These are phyloP conservation scores for Camptophora hylomeconis DNA, from an alignment of 2,329 filamentous ascomycete species.

Conservation along the genomic window DNA sequence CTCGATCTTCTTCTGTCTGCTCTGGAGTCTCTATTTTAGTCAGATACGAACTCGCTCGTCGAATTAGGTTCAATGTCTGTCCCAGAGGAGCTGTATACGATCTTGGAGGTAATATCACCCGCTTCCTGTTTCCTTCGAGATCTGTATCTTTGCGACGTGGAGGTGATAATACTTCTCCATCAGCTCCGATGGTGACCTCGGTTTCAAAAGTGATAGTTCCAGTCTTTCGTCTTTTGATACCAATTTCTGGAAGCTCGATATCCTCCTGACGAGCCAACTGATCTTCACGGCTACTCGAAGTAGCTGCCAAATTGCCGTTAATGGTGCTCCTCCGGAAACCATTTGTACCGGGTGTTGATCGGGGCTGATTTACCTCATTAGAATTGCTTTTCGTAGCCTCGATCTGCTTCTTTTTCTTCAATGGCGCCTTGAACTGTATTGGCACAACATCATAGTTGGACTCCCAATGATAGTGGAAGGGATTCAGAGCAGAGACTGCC, in stretches of 20 bases:
- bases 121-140: background rate
- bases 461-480: conserved; percentile 9
- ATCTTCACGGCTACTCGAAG: too few relatives aligned
- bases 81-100: too few relatives aligned
- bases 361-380: background rate
- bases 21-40: conserved; percentile 1
- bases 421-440: too few relatives aligned
- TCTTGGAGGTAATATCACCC: background rate
- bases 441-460: conserved; percentile 9
- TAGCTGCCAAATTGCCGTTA: background rate
- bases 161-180: background rate
- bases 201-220: too few relatives aligned
- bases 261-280: too few relatives aligned
- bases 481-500: conserved; percentile 30
- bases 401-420: too few relatives aligned
- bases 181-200: too few relatives aligned
- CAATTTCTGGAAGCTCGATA: too few relatives aligned
- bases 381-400: background rate
- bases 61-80: background rate
- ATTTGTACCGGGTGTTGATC: background rate
- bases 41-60: conserved; percentile 3
- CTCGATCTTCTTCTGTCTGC: conserved; percentile 9
- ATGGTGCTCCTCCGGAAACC: background rate
- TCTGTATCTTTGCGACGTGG: background rate
- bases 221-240: too few relatives aligned